Evolutionary conservation across 768 basidiomycete species (phyloP).

Genomic region (Kwoniella dejecticola): DNA sequence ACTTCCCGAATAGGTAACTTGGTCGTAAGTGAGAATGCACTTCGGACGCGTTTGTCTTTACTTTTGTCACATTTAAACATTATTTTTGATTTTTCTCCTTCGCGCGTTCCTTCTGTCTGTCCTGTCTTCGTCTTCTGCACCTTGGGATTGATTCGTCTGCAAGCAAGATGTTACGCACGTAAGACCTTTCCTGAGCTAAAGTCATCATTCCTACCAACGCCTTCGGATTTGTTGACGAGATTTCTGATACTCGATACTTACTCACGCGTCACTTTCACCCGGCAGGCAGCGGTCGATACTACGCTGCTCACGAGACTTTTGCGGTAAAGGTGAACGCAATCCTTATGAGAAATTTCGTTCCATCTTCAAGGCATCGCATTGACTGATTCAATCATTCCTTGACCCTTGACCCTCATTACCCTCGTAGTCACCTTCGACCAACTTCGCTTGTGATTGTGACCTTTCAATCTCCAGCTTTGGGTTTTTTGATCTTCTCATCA

Average conservation of each 20-base stretch:
- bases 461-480: background rate
- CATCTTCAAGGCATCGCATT: background rate
- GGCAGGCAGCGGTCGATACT: too few relatives aligned
- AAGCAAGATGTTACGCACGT: background rate
- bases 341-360: background rate
- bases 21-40: background rate
- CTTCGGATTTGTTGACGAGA: constrained; percentile 5
- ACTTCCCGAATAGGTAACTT: background rate
- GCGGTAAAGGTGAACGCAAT: too few relatives aligned
- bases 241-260: background rate
- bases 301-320: too few relatives aligned
- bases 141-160: background rate
- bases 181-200: constrained; percentile 16
- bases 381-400: background rate
- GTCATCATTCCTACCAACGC: background rate
- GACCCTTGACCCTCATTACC: background rate
- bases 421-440: background rate
- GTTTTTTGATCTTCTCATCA: constrained; percentile 1
- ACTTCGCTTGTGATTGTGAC: background rate
- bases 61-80: constrained; percentile 17
- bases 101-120: background rate
- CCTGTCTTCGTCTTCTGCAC: background rate
- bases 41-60: constrained; percentile 19
- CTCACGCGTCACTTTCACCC: constrained; percentile 9
- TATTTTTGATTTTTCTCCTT: background rate